These are phyloP conservation scores for Xylaria sp. DNA, from an alignment of 2,329 filamentous ascomycete genomes.

Conservation along the genomic window DNA sequence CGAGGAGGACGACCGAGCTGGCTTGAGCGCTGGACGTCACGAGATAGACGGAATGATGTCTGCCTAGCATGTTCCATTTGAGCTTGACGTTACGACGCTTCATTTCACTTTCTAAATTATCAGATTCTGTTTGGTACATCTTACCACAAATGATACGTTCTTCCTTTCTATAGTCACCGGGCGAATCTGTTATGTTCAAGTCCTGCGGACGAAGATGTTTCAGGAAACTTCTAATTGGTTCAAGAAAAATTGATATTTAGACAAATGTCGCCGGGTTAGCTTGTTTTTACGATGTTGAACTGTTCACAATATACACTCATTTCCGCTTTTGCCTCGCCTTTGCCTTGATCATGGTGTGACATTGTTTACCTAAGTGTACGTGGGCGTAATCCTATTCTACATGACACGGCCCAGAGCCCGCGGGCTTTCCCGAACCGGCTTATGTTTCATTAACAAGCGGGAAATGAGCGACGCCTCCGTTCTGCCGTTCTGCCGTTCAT, in stretches of 20 bases:
- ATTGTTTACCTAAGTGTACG: not conserved
- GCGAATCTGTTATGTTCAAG: not conserved
- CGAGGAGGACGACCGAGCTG: not conserved
- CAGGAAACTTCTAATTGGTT: not conserved
- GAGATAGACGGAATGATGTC: not conserved
- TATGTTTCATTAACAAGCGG: too few species aligned
- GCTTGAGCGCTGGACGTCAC: not conserved
- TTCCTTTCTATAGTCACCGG: not conserved
- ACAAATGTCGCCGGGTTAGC: not conserved
- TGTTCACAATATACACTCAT: constrained; percentile 14
- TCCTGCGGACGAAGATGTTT: not conserved
- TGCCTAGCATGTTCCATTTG: not conserved
- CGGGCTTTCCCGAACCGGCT: too few species aligned
- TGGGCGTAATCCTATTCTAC: constrained; percentile 16
- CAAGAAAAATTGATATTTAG: not conserved
- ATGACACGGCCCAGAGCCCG: too few species aligned
- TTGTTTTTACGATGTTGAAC: not conserved
- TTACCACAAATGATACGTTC: not conserved
- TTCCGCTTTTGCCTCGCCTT: not conserved
- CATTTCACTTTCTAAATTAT: not conserved
- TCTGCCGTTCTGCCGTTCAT: too few species aligned
- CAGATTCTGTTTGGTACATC: not conserved
- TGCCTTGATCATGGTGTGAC: constrained; percentile 6
- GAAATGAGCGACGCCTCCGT: too few species aligned
- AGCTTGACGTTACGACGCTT: constrained; percentile 1